Evolutionary conservation across 2,329 filamentous ascomycete species (phyloP), one percentile per base, ranked within the genome.

Genomic region (Ophiostoma australiae): DNA sequence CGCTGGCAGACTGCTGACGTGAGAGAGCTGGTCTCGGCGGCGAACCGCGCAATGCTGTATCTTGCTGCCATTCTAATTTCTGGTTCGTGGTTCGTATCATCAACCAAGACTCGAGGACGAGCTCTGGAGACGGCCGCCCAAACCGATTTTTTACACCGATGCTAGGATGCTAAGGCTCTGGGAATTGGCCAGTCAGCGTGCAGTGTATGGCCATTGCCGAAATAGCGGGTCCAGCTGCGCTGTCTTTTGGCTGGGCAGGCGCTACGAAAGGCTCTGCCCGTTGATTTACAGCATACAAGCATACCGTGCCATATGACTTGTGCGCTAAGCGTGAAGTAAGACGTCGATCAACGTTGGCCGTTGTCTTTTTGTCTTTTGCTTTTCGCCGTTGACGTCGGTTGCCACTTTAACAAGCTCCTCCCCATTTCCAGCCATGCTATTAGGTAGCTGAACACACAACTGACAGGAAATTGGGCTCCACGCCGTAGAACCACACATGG

Each of bases 101-200:
- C 17, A 33, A n/a, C 20, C 44, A 20, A 15, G 44, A 48, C 20
- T 48, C 1, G 44, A 20, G 4, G n/a, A 37, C 41, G 10, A 44
- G 37, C 61, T 27, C 7, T 61, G 20, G 23, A 23, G 23, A 58
- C n/a, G 27, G 31, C 61, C 31, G 31, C 15, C 37, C 61, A 37
- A 58, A 11, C 23, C 17, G 20, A 68, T 41, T 31, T 66, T 66
- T 52, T 23, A 44, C 23, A 48, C 37, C 31, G n/a, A 11, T 39
- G 27, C 27, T 31, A 41, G 23, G 13, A 15, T 69, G 68, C 31
- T 33, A 33, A 67, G 63, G 65, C 69, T 65, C 52, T 27, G 44
- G 27, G 68, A 72, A 73, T 70, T 73, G 73, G 69, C 73, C 71
- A 72, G 71, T 73, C n/a, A 72, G 67, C 63, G 63, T 66, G 63